Conservation (phyloP, 305 asterid species). For the Nicotiana rustica region DNA sequence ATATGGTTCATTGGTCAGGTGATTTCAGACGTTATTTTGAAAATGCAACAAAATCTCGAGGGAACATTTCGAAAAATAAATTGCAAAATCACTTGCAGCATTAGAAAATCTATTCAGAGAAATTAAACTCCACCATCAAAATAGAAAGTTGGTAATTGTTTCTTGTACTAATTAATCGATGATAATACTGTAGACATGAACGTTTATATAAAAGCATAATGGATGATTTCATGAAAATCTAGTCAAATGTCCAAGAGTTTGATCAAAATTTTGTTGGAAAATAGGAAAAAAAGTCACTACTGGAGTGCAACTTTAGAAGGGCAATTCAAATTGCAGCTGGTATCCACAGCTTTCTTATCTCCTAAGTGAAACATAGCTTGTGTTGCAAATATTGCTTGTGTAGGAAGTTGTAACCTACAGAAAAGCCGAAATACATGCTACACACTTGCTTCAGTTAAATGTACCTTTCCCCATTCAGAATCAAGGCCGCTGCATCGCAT, state of each 20-base stretch:
- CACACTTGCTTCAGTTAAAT: conserved; percentile 21
- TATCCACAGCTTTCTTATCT: neutral
- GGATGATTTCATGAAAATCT: conserved; percentile 16
- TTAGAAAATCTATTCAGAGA: neutral
- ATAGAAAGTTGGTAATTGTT: neutral
- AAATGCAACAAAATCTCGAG: neutral
- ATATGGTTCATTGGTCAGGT: neutral
- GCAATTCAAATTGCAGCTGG: neutral
- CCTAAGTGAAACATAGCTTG: neutral
- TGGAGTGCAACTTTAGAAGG: neutral
- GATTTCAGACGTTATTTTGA: neutral
- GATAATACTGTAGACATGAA: neutral
- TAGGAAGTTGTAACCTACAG: neutral
- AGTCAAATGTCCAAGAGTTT: neutral
- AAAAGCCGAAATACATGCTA: conserved; percentile 25
- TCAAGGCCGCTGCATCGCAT: conserved; percentile 94
- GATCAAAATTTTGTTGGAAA: neutral
- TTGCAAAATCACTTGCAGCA: neutral
- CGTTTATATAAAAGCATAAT: neutral
- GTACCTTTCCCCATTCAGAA: conserved; percentile 98
- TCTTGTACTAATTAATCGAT: neutral
- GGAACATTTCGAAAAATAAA: neutral
- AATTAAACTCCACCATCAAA: neutral
- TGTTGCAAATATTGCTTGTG: neutral
- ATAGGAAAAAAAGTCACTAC: neutral